Conservation (phyloP, 78 protist species). For the Dictyostelium citrinum region DNA sequence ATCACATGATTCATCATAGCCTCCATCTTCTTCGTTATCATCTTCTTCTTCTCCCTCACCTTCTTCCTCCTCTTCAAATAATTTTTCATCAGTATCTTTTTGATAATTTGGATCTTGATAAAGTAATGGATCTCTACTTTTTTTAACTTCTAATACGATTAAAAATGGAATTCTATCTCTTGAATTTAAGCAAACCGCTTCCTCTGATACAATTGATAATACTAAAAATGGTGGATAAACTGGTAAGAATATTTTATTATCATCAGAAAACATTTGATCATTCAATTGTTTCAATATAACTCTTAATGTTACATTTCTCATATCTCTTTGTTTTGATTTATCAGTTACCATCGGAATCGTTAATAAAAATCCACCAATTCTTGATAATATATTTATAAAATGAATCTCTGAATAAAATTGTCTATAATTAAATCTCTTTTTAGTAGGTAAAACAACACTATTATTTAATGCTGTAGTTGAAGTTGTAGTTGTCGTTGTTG, state of each 20-base stretch:
- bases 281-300: constrained; percentile 53
- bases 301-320: constrained; percentile 43
- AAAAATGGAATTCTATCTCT: constrained; percentile 53
- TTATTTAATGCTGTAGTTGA: neutral
- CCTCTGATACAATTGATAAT: constrained; percentile 11
- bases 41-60: neutral
- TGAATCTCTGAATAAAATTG: constrained; percentile 48
- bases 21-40: neutral
- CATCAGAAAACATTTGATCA: constrained; percentile 23
- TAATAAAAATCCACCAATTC: constrained; percentile 21
- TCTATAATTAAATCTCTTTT: constrained; percentile 15
- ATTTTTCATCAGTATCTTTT: neutral
- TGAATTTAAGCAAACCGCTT: constrained; percentile 53
- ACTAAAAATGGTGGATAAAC: constrained; percentile 57
- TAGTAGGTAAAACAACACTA: neutral
- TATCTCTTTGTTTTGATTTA: neutral
- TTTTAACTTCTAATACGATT: constrained; percentile 25
- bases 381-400: constrained; percentile 50
- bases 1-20: neutral
- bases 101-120: constrained; percentile 12
- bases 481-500: neutral
- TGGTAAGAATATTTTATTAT: constrained; percentile 6
- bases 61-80: neutral
- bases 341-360: constrained; percentile 29
- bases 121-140: neutral